Evolutionary conservation across 106 monocot genomes (phyloP), one percentile per base, ranked within the genome.

Genomic region (Dioscorea alata): DNA sequence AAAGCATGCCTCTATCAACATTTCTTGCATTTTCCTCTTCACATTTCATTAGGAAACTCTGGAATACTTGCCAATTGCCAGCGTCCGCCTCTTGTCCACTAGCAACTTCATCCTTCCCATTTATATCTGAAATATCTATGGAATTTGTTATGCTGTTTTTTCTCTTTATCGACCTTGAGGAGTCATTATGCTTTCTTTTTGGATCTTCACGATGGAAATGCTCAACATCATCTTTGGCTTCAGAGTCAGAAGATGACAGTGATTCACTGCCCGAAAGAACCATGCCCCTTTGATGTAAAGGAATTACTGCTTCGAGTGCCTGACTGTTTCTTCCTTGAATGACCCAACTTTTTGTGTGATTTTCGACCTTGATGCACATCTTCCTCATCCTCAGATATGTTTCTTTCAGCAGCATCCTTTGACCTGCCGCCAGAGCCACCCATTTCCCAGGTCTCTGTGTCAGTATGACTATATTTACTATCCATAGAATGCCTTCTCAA

Each of bases 61-160:
- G 92, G 60, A 99, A 99, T 35, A 77, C 89, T 61, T 90, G 75
- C 96, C 96, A 99, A 69, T 90, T 84, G 59, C 86, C 87, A 60
- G 89, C 77, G 58, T 84, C 83, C 67, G 74, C 79, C 42, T 89
- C 91, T 19, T 74, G 70, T 33, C 60, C 80, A 67, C 63, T n/a
- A 58, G 49, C 56, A 22, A 31, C 42, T 50, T 83, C 83, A 69
- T 89, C 84, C 8, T 66, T 74, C 24, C 42, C 66, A 74, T 70
- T 59, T 32, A 66, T 63, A 74, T 84, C 71, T 69, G 58, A 61
- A 57, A 16, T 61, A 18, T 78, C 80, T 53, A 34, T 32, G 52
- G 58, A 67, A 61, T 73, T 81, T 64, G 18, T 67, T n/a, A 54
- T 64, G 25, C 20, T 42, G 42, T 6, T 84, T 59, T 87, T 90